Conservation (phyloP, 495 filamentous ascomycete species). For the Hypomontagnella monticulosa region DNA sequence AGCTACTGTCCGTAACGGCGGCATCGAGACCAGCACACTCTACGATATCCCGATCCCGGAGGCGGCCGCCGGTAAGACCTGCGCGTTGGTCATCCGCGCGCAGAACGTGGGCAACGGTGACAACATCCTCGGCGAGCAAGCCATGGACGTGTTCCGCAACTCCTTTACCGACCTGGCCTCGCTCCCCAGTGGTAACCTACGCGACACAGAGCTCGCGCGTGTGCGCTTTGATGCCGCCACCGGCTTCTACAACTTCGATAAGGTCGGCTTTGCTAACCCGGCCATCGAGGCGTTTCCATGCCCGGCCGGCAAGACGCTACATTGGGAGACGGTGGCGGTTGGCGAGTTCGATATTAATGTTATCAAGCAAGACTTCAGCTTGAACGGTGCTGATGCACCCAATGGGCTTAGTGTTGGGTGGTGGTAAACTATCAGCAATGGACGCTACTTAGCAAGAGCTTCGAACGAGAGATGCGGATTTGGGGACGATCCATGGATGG, state of each 20-base stretch:
- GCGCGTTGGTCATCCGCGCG: conserved; percentile 35
- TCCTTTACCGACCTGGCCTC: conserved; percentile 32
- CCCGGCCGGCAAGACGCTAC: conserved; percentile 29
- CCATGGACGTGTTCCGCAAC: conserved; percentile 41
- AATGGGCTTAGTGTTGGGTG: conserved; percentile 40
- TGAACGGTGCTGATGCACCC: conserved; percentile 25
- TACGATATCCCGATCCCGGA: conserved; percentile 44
- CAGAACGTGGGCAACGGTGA: conserved; percentile 5
- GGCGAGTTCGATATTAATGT: conserved; percentile 33
- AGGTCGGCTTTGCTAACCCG: conserved; percentile 25
- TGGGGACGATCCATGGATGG: background rate
- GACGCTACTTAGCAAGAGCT: no score
- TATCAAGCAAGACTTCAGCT: conserved; percentile 37
- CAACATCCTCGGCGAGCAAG: conserved; percentile 13
- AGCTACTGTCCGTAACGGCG: conserved; percentile 23
- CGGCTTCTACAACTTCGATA: conserved; percentile 36
- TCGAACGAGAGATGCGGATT: no score
- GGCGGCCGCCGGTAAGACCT: conserved; percentile 33
- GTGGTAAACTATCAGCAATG: no score
- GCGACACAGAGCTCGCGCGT: conserved; percentile 34
- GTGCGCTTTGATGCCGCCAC: conserved; percentile 27
- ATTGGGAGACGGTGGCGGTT: conserved; percentile 40
- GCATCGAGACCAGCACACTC: conserved; percentile 37
- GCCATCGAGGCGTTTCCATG: conserved; percentile 37
- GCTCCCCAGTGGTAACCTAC: conserved; percentile 33